Percentiles rank a stretch among this genome's conserved stretches.
These are phyloP conservation scores for Thraustochytrium sp. DNA, from an alignment of 352 stramenopile genomes.

Conservation along the genomic window DNA sequence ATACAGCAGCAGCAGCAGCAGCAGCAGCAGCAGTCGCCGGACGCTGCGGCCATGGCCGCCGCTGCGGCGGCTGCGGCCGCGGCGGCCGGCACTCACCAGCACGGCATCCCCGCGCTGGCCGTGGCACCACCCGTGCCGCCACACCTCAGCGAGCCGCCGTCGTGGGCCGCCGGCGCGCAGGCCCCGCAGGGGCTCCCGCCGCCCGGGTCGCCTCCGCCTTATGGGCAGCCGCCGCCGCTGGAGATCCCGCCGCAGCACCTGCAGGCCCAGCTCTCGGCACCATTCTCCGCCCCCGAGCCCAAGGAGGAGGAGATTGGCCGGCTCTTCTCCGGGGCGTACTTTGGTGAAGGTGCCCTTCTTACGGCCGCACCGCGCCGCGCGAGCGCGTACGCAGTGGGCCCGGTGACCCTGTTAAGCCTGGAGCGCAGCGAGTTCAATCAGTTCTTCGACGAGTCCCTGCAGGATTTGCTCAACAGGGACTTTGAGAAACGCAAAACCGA, in stretches of 20 bases:
- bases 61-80: not conserved
- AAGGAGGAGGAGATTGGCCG: slow-evolving; percentile 23
- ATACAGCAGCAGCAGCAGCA: too few species aligned
- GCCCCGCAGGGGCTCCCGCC: too few species aligned
- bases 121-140: too few species aligned
- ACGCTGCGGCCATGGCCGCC: not conserved
- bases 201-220: too few species aligned
- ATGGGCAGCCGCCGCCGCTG: too few species aligned
- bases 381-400: slow-evolving; percentile 16
- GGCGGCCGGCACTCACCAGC: too few species aligned
- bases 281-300: not conserved
- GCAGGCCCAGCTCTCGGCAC: too few species aligned
- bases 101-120: too few species aligned
- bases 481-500: slow-evolving; percentile 35
- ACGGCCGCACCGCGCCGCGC: slow-evolving; percentile 6
- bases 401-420: slow-evolving; percentile 3
- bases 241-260: too few species aligned
- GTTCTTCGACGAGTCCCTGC: slow-evolving; percentile 37
- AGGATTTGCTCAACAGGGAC: slow-evolving; percentile 28
- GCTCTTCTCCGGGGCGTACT: slow-evolving; percentile 15
- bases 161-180: too few species aligned
- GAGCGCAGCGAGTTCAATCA: not conserved
- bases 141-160: too few species aligned
- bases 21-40: too few species aligned
- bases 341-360: slow-evolving; percentile 26